These are phyloP conservation scores for Straminergon stramineum DNA, from an alignment of 225 moss, liverwort and hornwort species.

Conservation along the genomic window DNA sequence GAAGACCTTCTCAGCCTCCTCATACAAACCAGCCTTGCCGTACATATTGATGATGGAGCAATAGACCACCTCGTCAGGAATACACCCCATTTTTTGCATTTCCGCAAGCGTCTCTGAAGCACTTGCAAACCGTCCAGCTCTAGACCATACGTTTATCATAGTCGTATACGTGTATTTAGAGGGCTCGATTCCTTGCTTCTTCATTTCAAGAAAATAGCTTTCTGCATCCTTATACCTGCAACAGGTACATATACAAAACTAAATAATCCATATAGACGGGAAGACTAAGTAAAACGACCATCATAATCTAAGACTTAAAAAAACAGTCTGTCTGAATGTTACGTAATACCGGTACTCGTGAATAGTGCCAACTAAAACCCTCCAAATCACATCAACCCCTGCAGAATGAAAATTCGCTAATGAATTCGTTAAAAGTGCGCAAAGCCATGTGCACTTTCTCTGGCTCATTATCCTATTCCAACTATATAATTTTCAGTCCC, in stretches of 20 bases:
- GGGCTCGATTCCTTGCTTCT: slow-evolving; percentile 61
- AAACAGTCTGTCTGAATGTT: neutral
- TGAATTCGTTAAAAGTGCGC: neutral
- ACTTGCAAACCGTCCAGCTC: slow-evolving; percentile 62
- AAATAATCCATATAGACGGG: neutral
- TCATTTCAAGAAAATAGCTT: slow-evolving; percentile 51
- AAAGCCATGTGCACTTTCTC: neutral
- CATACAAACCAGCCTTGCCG: slow-evolving; percentile 66
- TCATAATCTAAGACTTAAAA: neutral
- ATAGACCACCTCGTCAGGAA: slow-evolving; percentile 82
- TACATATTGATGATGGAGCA: slow-evolving; percentile 73
- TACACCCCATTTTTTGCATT: slow-evolving; percentile 66
- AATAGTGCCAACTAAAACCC: neutral
- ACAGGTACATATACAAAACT: neutral
- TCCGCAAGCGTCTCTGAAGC: slow-evolving; percentile 64
- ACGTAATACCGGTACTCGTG: neutral
- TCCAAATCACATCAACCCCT: neutral
- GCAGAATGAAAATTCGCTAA: neutral
- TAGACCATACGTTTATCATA: slow-evolving; percentile 88
- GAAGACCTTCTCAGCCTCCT: slow-evolving; percentile 80
- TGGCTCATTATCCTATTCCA: neutral
- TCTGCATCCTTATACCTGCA: slow-evolving; percentile 50
- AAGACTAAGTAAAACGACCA: neutral
- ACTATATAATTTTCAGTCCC: neutral
- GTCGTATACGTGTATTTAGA: slow-evolving; percentile 77